phyloP scores from a whole-genome alignment of 805 yeast genomes.

The Candida michaelii region DNA sequence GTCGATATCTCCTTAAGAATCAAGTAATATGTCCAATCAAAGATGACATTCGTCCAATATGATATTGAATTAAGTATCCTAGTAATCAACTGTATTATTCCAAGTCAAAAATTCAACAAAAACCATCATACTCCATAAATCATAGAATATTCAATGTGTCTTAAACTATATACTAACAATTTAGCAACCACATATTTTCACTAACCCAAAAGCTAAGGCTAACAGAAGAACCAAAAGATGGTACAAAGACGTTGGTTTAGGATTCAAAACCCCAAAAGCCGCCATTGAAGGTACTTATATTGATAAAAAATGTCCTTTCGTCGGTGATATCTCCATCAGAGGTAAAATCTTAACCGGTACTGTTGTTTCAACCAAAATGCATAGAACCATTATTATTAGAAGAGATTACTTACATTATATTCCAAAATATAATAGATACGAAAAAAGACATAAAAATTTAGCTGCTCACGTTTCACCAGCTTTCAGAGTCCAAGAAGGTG shows the following conservation, averaged over 20 bases:
- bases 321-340: constrained; percentile 95
- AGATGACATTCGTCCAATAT: too few species aligned
- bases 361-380: constrained; percentile 99
- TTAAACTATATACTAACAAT: constrained; percentile 11
- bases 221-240: constrained; percentile 99
- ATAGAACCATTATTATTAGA: constrained; percentile 99
- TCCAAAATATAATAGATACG: constrained; percentile 99
- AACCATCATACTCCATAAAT: too few species aligned
- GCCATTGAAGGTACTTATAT: constrained; percentile 99
- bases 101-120: too few species aligned
- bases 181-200: constrained; percentile 99
- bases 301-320: constrained; percentile 99
- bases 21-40: too few species aligned
- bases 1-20: background rate
- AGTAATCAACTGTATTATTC: too few species aligned
- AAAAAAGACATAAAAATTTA: constrained; percentile 99
- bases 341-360: constrained; percentile 99
- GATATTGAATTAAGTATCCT: too few species aligned
- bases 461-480: constrained; percentile 99
- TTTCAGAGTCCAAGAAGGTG: constrained; percentile 99
- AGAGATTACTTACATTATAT: constrained; percentile 99
- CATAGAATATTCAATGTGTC: background rate
- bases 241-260: constrained; percentile 99
- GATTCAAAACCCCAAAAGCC: constrained; percentile 99
- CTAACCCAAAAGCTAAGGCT: constrained; percentile 99